Evolutionary conservation across 106 monocot genomes (phyloP).

Genomic region (Dioscorea alata): DNA sequence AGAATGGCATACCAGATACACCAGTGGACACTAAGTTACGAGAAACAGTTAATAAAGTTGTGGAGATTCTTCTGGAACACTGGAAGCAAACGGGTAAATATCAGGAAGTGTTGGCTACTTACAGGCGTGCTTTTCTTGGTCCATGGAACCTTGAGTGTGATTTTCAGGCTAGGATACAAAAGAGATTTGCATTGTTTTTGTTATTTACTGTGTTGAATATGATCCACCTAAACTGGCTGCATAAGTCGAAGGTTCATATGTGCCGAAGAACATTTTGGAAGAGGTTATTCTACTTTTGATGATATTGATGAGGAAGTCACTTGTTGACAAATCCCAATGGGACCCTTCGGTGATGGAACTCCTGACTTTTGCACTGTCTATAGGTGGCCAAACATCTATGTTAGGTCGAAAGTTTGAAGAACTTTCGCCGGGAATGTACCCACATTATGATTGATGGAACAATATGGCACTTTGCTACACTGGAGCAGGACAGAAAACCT

Average conservation of each 20-base stretch:
- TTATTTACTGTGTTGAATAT: slow-evolving; percentile 62
- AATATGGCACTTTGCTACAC: slow-evolving; percentile 73
- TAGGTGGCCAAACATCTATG: slow-evolving; percentile 66
- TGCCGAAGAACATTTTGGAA: slow-evolving; percentile 91
- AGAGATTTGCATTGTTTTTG: slow-evolving; percentile 74
- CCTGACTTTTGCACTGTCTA: slow-evolving; percentile 76
- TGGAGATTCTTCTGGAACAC: slow-evolving; percentile 87
- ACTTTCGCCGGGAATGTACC: slow-evolving; percentile 69
- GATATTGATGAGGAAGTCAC: slow-evolving; percentile 78
- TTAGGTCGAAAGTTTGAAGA: slow-evolving; percentile 76
- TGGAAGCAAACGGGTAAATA: slow-evolving; percentile 88
- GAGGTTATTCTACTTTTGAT: slow-evolving; percentile 84
- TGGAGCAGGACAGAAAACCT: slow-evolving; percentile 41
- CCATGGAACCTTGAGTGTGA: slow-evolving; percentile 86
- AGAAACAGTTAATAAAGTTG: slow-evolving; percentile 76
- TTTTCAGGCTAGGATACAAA: slow-evolving; percentile 74
- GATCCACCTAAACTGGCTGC: slow-evolving; percentile 60
- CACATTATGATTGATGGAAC: slow-evolving; percentile 75
- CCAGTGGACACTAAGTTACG: slow-evolving; percentile 66
- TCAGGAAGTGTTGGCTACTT: slow-evolving; percentile 59
- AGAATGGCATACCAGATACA: slow-evolving; percentile 64
- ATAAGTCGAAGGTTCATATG: slow-evolving; percentile 72
- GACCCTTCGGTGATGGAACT: slow-evolving; percentile 91
- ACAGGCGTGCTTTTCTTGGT: slow-evolving; percentile 68
- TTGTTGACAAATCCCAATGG: slow-evolving; percentile 70